Percentiles rank a stretch among this genome's conserved stretches.
Evolutionary conservation across 2,329 filamentous ascomycete genomes (phyloP).

Genomic region (Boeremia lycopersici): DNA sequence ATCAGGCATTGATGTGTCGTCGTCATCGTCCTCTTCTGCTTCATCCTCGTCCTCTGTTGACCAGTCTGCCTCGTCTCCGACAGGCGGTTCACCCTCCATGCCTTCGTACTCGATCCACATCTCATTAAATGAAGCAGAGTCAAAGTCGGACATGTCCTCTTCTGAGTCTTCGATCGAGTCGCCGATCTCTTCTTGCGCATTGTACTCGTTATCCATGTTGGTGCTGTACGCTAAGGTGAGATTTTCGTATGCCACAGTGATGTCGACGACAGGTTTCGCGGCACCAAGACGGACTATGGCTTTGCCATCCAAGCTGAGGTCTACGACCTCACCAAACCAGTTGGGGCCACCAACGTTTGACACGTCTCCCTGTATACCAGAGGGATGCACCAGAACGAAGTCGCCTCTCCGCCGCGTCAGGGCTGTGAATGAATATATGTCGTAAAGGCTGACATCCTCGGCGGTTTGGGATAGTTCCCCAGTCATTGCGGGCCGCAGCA

Average conservation of each 20-base stretch:
- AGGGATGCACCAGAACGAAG: conserved; percentile 57
- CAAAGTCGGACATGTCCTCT: conserved; percentile 38
- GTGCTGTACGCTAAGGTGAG: conserved; percentile 56
- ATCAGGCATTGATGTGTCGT: conserved; percentile 40
- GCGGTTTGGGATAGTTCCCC: conserved; percentile 50
- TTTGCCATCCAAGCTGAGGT: conserved; percentile 59
- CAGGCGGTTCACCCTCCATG: conserved; percentile 40
- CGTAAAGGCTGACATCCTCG: conserved; percentile 64
- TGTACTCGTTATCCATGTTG: conserved; percentile 47
- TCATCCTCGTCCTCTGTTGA: conserved; percentile 47
- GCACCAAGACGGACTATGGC: conserved; percentile 61
- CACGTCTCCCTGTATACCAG: conserved; percentile 15
- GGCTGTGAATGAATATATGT: conserved; percentile 58
- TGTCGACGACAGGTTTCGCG: conserved; percentile 55
- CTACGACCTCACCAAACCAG: conserved; percentile 65
- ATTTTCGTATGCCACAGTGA: conserved; percentile 56
- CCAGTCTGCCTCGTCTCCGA: conserved; percentile 44
- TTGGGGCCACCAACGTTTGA: conserved; percentile 39
- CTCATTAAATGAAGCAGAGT: conserved; percentile 43
- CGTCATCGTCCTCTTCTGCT: conserved; percentile 41
- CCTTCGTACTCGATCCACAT: conserved; percentile 49
- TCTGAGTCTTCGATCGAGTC: conserved; percentile 42
- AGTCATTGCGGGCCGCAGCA: conserved; percentile 52
- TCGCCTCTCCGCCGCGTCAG: conserved; percentile 58
- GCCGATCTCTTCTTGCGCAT: conserved; percentile 33